Percentiles rank a stretch among this genome's conserved stretches.
phyloP scores from a whole-genome alignment of 768 basidiomycete genomes.

The Pleurotus tuoliensis region DNA sequence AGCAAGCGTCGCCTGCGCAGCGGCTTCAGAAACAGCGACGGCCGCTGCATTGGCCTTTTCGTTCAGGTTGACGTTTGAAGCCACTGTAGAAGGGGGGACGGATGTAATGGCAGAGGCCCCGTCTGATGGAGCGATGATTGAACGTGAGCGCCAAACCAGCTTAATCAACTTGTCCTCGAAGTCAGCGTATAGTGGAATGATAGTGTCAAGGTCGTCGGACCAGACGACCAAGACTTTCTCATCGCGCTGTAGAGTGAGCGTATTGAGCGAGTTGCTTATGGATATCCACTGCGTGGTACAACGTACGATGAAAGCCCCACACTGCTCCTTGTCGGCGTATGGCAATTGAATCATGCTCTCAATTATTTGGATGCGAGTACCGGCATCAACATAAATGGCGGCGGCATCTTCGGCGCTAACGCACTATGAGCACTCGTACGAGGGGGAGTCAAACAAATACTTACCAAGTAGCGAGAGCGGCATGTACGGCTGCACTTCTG shows the following conservation, averaged over 20 bases:
- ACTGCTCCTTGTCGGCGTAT: slow-evolving; percentile 86
- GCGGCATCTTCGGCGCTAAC: slow-evolving; percentile 53
- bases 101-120: slow-evolving; percentile 35
- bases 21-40: slow-evolving; percentile 25
- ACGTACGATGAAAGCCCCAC: slow-evolving; percentile 80
- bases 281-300: neutral
- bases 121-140: slow-evolving; percentile 28
- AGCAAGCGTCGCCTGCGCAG: slow-evolving; percentile 27
- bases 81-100: slow-evolving; percentile 40
- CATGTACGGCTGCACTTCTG: slow-evolving; percentile 76
- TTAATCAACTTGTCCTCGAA: slow-evolving; percentile 69
- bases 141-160: slow-evolving; percentile 48
- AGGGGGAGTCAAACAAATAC: slow-evolving; percentile 20
- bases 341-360: slow-evolving; percentile 65
- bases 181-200: slow-evolving; percentile 69
- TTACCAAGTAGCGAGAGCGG: slow-evolving; percentile 67
- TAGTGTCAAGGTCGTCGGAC: slow-evolving; percentile 78
- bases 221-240: slow-evolving; percentile 82
- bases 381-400: slow-evolving; percentile 66
- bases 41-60: slow-evolving; percentile 37
- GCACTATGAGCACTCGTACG: slow-evolving; percentile 7
- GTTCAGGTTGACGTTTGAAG: slow-evolving; percentile 52
- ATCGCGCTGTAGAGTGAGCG: slow-evolving; percentile 51
- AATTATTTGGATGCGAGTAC: slow-evolving; percentile 86
- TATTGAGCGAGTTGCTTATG: neutral